A percentile compares a stretch with the other conserved stretches of the same genome.
Evolutionary conservation across 2,329 filamentous ascomycete genomes (phyloP).

Genomic region (Colletotrichum lupini): DNA sequence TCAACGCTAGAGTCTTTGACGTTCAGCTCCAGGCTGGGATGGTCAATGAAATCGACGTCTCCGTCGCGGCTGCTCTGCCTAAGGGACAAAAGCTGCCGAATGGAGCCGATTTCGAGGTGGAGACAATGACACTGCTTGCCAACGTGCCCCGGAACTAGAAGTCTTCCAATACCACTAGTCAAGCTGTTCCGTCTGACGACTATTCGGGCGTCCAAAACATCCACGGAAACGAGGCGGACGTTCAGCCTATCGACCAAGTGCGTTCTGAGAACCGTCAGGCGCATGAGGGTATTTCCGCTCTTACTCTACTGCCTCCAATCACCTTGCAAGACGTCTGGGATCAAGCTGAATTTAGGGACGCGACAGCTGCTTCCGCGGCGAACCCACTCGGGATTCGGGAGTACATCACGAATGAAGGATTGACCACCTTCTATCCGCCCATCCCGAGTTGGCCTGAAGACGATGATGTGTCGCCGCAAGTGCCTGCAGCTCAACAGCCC

Average conservation of each 20-base stretch:
- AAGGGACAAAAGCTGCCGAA: constrained; percentile 66
- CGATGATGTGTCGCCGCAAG: background rate
- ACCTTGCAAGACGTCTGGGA: constrained; percentile 25
- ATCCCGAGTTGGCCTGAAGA: background rate
- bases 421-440: constrained; percentile 3
- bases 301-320: constrained; percentile 19
- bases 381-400: background rate
- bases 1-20: constrained; percentile 78
- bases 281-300: background rate
- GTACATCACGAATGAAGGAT: background rate
- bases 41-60: constrained; percentile 82
- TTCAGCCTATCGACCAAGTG: background rate
- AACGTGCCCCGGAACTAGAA: constrained; percentile 69
- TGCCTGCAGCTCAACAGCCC: background rate
- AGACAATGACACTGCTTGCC: constrained; percentile 81
- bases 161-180: background rate
- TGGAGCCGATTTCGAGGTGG: constrained; percentile 77
- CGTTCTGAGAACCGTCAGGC: background rate
- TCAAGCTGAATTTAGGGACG: constrained; percentile 26
- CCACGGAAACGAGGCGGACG: background rate
- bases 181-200: background rate
- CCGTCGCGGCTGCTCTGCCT: constrained; percentile 78
- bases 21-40: constrained; percentile 73
- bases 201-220: background rate
- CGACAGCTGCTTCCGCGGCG: background rate